Evolutionary conservation across 805 yeast species (phyloP), one percentile per base, ranked within the genome.

Genomic region (Yamadazyma insecticola): DNA sequence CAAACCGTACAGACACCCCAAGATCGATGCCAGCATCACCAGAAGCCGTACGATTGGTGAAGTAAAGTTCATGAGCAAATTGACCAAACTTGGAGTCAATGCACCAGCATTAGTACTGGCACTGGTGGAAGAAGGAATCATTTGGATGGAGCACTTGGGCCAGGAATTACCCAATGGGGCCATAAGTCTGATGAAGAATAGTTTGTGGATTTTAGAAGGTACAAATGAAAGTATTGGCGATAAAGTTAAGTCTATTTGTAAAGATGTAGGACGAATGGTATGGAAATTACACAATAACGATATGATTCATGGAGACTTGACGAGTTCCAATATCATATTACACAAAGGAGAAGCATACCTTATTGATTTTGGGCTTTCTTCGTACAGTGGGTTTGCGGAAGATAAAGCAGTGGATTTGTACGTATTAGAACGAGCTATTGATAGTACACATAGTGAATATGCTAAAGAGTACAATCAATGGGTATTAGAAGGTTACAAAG

Each of bases 351-450:
- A 39, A 6, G 87, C 94, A 0, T 73, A 65, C 20, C 56, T 92
- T 42, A 92, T 92, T 33, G 98, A 92, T 51, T 92, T 92, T 60
- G 98, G 98, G 0, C 66, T 92, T 13, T 83, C 95, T 2, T 76
- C 88, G 9, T 78, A 78, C 35, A 77, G 95, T 0, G 69, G 71
- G 1, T 53, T 87, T 39, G 72, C 83, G 0, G 98, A 92, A 47
- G 97, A 90, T 49, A 88, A 86, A 55, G 97, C 97, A 3, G 98
- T 92, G n/a, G 98, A 92, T 55, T 56, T 92, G 37, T 92, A 92
- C 47, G 97, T 92, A 8, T 59, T 92, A 38, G 98, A 92, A 56
- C 67, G 97, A 47, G 97, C 98, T 0, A 72, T 92, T 13, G 60
- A 76, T 18, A 85, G 96, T 43, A 92, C 98, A 1, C 98, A 92